phyloP scores from a whole-genome alignment of 495 filamentous ascomycete genomes.

The Pyrenula aspistea region DNA sequence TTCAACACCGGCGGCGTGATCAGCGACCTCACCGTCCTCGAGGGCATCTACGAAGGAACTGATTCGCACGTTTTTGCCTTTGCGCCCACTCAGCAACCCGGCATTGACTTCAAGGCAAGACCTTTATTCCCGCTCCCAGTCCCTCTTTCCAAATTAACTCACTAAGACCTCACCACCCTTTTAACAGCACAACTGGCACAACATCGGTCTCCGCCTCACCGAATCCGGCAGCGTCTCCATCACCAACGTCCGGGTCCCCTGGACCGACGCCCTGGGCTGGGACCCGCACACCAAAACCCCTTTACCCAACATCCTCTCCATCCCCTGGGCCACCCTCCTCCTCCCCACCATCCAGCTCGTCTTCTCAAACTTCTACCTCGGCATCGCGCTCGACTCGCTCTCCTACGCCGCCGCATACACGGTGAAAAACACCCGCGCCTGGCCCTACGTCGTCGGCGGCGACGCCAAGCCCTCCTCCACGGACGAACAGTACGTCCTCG shows the following conservation, averaged over 20 bases:
- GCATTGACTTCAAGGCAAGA: constrained; percentile 32
- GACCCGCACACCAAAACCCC: constrained; percentile 30
- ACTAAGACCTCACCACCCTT: neutral
- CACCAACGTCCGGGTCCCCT: constrained; percentile 37
- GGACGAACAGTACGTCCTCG: constrained; percentile 51
- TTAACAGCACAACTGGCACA: constrained; percentile 43
- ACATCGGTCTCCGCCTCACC: constrained; percentile 45
- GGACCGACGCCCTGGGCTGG: constrained; percentile 49
- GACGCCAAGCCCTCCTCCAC: constrained; percentile 38
- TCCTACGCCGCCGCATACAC: constrained; percentile 40
- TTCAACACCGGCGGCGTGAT: constrained; percentile 54
- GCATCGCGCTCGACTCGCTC: constrained; percentile 42
- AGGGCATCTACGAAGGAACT: constrained; percentile 41
- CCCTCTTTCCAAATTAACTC: neutral
- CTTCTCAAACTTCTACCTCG: constrained; percentile 51
- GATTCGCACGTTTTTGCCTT: constrained; percentile 47
- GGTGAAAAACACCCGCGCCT: constrained; percentile 34
- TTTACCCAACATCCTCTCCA: constrained; percentile 26
- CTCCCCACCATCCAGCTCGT: constrained; percentile 48
- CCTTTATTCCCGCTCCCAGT: neutral
- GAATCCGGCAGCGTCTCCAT: constrained; percentile 48
- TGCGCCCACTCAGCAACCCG: constrained; percentile 36
- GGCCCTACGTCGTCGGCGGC: constrained; percentile 38
- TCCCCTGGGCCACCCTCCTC: constrained; percentile 37
- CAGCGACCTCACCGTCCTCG: constrained; percentile 49